Base-by-base conservation (phyloP, 805 yeast species). In the Wickerhamiella shivajii region DNA sequence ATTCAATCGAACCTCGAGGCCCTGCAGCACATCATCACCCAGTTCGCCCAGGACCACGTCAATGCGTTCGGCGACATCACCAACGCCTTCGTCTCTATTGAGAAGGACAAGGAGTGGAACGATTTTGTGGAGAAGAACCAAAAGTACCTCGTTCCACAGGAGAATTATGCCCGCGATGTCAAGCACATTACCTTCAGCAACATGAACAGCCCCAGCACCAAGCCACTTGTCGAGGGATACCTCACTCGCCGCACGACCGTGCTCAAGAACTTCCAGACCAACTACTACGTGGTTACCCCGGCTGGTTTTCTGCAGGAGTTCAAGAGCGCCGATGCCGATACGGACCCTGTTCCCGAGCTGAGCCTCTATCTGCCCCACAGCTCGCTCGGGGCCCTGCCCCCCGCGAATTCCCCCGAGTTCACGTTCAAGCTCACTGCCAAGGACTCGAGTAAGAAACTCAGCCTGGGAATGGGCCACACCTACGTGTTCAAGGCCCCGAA, bases 341-440 rank as follows among this genome's bases (percentile, higher is more conserved):
- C 47, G 36, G 69, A 64, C 39, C 52, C 66, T 12, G 54, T 53
- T 14, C 71, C 71, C 10, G 58, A 60, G 16, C 44, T 62, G 31
- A 57, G 62, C 13, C 41, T 67, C 6, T 64, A 61, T 39, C 47
- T 67, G 19, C 72, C 73, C 9, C 69, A 64, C 17, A 52, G 63
- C 31, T 39, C 51, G 13, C 36, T 65, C 11, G 64, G 65, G 6
- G 48, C 53, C 6, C 53, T 56, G 15, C 50, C 59, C 8, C 33
- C 47, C 1, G 52, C 37, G 10, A 22, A 29, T 27, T 33, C 51
- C 18, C 61, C 57, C 15, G 59, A 59, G 34, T 55, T 50, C 50
- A 63, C 60, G 39, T 57, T 67, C 41, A 47, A 46, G 28, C 33
- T 67, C 16, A 50, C 54, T 24, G 69, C 68, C 20, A 64, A 64